phyloP scores from a whole-genome alignment of 163 green algal species.

The Chlamydomonas reinhardtii region DNA sequence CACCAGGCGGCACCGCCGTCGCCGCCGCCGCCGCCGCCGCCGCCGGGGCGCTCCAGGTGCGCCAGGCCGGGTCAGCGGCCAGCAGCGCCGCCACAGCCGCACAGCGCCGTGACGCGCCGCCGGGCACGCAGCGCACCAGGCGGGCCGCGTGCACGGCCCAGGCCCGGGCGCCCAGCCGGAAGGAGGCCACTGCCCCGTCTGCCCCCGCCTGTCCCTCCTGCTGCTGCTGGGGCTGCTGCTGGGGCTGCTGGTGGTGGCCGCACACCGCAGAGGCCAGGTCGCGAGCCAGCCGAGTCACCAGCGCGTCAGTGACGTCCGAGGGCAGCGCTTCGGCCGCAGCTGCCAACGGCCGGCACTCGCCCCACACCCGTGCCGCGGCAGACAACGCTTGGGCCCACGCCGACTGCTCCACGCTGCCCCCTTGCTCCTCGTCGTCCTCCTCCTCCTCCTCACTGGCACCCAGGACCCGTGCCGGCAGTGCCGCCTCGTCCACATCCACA shows the following conservation, averaged over 20 bases:
- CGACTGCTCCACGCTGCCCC: not conserved
- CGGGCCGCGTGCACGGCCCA: conserved; percentile 16
- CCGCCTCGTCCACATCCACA: no score
- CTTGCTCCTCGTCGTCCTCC: not conserved
- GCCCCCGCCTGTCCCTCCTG: not conserved
- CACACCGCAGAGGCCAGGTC: not conserved
- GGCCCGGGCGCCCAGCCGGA: not conserved
- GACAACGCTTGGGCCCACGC: not conserved
- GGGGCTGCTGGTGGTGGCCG: not conserved
- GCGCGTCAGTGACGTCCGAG: not conserved
- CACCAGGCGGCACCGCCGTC: no score
- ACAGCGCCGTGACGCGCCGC: not conserved
- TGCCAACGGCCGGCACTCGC: not conserved
- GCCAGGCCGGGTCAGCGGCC: not conserved
- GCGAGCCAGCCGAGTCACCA: not conserved
- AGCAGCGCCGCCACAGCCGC: conserved; percentile 22
- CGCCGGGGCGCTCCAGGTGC: not conserved
- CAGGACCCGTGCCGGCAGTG: no score
- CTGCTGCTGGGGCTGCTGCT: no score
- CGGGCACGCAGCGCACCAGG: not conserved
- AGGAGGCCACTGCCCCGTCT: not conserved
- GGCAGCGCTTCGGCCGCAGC: conserved; percentile 1
- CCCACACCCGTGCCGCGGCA: not conserved
- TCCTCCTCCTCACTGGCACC: not conserved
- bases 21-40: not conserved